A percentile compares a stretch with the other conserved stretches of the same genome.
These are phyloP conservation scores for Paecilomyces variotii DNA, from an alignment of 2,329 filamentous ascomycete genomes.

Conservation along the genomic window DNA sequence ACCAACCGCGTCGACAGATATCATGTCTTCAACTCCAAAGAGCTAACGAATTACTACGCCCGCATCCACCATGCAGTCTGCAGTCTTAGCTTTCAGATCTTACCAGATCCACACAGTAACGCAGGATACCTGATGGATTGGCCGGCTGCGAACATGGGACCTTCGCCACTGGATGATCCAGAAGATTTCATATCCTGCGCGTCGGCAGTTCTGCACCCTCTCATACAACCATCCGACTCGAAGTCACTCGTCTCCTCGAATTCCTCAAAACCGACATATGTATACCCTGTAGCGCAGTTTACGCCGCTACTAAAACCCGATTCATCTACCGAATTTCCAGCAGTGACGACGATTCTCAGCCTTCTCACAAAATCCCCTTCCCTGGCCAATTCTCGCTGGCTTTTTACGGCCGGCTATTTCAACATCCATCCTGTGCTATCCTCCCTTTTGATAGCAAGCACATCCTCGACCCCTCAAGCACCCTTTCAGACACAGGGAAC, in stretches of 20 bases:
- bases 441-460: constrained; percentile 66
- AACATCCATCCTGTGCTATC: constrained; percentile 86
- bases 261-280: constrained; percentile 54
- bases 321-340: constrained; percentile 80
- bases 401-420: constrained; percentile 96
- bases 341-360: constrained; percentile 65
- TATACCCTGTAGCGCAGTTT: constrained; percentile 83
- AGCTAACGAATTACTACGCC: constrained; percentile 75
- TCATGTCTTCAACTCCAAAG: constrained; percentile 73
- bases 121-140: constrained; percentile 55
- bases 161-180: constrained; percentile 65
- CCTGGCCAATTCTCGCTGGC: constrained; percentile 71
- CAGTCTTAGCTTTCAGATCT: constrained; percentile 71
- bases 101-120: constrained; percentile 43
- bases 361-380: constrained; percentile 53
- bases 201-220: constrained; percentile 55
- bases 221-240: constrained; percentile 50
- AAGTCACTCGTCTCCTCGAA: constrained; percentile 22
- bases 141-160: constrained; percentile 66
- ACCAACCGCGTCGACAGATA: constrained; percentile 93
- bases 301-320: constrained; percentile 74
- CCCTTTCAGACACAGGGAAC: constrained; percentile 51
- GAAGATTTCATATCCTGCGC: constrained; percentile 62
- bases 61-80: constrained; percentile 68
- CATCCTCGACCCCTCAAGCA: constrained; percentile 29